Evolutionary conservation across 345 rosid species (phyloP).

Genomic region (Syzygium aromaticum): DNA sequence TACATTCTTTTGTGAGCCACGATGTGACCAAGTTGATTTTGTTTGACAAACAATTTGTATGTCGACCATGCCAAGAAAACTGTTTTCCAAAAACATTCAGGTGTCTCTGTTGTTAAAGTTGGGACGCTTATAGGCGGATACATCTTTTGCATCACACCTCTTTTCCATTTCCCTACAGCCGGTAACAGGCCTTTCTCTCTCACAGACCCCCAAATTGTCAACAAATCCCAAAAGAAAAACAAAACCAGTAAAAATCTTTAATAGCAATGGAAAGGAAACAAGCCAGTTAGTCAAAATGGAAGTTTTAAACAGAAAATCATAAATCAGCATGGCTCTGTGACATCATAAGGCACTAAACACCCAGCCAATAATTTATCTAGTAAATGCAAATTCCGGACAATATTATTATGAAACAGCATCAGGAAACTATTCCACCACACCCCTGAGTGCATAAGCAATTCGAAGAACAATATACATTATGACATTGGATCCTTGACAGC

Average conservation of each 20-base stretch:
- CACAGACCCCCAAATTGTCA: not conserved
- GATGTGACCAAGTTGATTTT: not conserved
- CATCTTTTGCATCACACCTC: not conserved
- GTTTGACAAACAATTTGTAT: not conserved
- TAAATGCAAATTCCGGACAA: not conserved
- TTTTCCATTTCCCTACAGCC: not conserved
- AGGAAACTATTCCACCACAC: not conserved
- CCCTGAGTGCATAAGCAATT: not conserved
- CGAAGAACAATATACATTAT: not conserved
- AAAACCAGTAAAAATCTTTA: not conserved
- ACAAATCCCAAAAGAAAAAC: not conserved
- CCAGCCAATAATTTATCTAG: not conserved
- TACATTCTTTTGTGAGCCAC: not conserved
- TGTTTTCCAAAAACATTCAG: not conserved
- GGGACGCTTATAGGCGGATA: accelerated
- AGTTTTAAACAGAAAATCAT: not conserved
- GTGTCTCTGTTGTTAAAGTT: accelerated
- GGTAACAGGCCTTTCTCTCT: not conserved
- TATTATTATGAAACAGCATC: not conserved
- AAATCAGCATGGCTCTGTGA: not conserved
- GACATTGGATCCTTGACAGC: not conserved
- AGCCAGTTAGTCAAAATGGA: not conserved
- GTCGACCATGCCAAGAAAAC: not conserved
- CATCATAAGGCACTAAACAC: not conserved
- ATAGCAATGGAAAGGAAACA: not conserved